Percentiles rank a stretch among this genome's conserved stretches.
Conservation (phyloP, 106 monocot species). For the Allium sativum region DNA sequence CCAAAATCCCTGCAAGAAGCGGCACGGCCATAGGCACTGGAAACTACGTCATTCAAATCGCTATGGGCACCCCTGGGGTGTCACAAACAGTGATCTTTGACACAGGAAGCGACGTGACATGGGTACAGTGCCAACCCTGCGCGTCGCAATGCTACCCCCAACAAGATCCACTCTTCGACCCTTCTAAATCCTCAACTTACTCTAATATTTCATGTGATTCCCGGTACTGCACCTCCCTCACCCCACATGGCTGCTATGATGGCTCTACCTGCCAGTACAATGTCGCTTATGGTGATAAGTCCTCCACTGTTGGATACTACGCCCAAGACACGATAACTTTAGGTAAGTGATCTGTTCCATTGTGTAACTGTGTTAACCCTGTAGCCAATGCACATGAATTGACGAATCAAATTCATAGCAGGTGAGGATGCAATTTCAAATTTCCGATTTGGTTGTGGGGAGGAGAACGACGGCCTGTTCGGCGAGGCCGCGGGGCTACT, state of each 20-base stretch:
- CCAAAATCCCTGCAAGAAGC: conserved; percentile 3
- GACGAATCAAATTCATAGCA: too few species aligned
- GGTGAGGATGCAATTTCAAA: conserved; percentile 6
- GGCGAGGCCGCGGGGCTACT: conserved; percentile 10
- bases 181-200: conserved; percentile 8
- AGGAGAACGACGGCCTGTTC: not conserved
- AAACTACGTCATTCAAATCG: conserved; percentile 13
- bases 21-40: conserved; percentile 6
- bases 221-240: conserved; percentile 10
- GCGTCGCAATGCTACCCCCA: conserved; percentile 3
- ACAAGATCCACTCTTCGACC: conserved; percentile 9
- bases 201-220: conserved; percentile 18
- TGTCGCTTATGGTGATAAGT: conserved; percentile 22
- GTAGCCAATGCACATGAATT: too few species aligned
- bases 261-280: conserved; percentile 17
- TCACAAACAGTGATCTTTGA: conserved; percentile 9
- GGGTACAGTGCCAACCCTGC: conserved; percentile 15
- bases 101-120: conserved; percentile 20
- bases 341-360: too few species aligned
- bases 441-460: conserved; percentile 38
- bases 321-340: conserved; percentile 14
- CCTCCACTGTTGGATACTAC: conserved; percentile 10
- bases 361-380: too few species aligned
- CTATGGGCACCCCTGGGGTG: conserved; percentile 7
- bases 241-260: not conserved